Evolutionary conservation across 176 grass and related monocot species (phyloP).

Genomic region (Zoysia japonica): DNA sequence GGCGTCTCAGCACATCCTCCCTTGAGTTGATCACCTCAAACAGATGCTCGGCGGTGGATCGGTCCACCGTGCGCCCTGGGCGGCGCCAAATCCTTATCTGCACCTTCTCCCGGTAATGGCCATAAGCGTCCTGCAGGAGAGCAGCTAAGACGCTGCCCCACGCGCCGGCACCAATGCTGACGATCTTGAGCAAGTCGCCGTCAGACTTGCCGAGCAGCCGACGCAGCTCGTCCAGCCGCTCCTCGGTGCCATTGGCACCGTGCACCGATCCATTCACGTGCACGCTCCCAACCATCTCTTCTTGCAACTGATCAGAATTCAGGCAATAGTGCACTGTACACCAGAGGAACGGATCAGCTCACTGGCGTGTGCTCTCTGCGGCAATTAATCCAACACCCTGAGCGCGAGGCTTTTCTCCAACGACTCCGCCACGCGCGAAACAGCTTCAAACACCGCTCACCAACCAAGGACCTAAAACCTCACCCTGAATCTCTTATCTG

Average conservation of each 20-base stretch:
- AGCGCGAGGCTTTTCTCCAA: slow-evolving; percentile 34
- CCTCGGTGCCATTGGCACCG: slow-evolving; percentile 57
- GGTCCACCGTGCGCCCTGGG: slow-evolving; percentile 62
- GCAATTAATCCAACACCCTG: slow-evolving; percentile 40
- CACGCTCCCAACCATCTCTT: slow-evolving; percentile 74
- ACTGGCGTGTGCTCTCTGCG: neutral
- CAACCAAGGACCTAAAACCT: slow-evolving; percentile 37
- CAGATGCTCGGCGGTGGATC: slow-evolving; percentile 70
- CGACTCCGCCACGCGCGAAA: slow-evolving; percentile 28
- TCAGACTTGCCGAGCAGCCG: slow-evolving; percentile 78
- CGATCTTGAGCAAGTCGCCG: slow-evolving; percentile 91
- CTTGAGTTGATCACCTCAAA: slow-evolving; percentile 97
- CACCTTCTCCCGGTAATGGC: slow-evolving; percentile 84
- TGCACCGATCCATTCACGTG: slow-evolving; percentile 59
- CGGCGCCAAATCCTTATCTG: slow-evolving; percentile 95
- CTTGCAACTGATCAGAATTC: neutral
- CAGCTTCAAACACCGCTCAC: slow-evolving; percentile 40
- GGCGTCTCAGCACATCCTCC: slow-evolving; percentile 85
- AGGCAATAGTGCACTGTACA: neutral
- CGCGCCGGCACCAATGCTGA: slow-evolving; percentile 85
- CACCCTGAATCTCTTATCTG: neutral
- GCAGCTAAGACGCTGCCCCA: slow-evolving; percentile 97
- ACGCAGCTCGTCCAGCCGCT: slow-evolving; percentile 81
- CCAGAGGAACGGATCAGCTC: neutral
- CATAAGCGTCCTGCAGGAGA: slow-evolving; percentile 88